Percentiles rank a stretch among this genome's conserved stretches.
Conservation (phyloP, 2,329 filamentous ascomycete species). For the Ambrosiella xylebori region DNA sequence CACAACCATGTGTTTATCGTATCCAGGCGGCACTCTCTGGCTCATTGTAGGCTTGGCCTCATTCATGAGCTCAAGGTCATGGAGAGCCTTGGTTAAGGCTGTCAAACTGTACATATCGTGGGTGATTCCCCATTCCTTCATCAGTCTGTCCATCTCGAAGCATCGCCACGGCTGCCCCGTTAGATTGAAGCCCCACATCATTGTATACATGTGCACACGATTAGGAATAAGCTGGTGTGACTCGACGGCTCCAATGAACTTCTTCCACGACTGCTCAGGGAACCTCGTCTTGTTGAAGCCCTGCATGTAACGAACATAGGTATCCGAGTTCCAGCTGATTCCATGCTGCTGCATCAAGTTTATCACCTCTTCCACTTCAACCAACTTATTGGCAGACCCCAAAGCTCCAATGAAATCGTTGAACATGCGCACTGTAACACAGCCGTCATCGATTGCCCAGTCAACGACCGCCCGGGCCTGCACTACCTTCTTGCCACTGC, state of each 20-base stretch:
- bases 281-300: slow-evolving; percentile 33
- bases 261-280: slow-evolving; percentile 30
- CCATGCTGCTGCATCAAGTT: slow-evolving; percentile 29
- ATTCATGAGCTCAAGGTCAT: slow-evolving; percentile 20
- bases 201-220: slow-evolving; percentile 32
- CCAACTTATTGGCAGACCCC: slow-evolving; percentile 40
- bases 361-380: slow-evolving; percentile 31
- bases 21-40: slow-evolving; percentile 16
- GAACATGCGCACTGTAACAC: slow-evolving; percentile 47
- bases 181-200: slow-evolving; percentile 27
- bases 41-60: slow-evolving; percentile 24
- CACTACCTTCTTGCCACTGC: slow-evolving; percentile 23
- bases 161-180: slow-evolving; percentile 24
- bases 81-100: slow-evolving; percentile 9
- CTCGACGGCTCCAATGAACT: slow-evolving; percentile 28
- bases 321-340: slow-evolving; percentile 32
- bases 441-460: slow-evolving; percentile 2
- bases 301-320: slow-evolving; percentile 32
- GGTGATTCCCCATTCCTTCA: slow-evolving; percentile 26
- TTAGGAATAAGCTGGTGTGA: slow-evolving; percentile 29
- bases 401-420: slow-evolving; percentile 58
- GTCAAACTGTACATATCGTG: slow-evolving; percentile 24
- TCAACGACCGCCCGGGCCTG: slow-evolving; percentile 19
- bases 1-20: slow-evolving; percentile 18
- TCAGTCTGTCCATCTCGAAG: slow-evolving; percentile 27